Conservation (phyloP, 805 yeast species). For the Nakazawaea molendinolei region DNA sequence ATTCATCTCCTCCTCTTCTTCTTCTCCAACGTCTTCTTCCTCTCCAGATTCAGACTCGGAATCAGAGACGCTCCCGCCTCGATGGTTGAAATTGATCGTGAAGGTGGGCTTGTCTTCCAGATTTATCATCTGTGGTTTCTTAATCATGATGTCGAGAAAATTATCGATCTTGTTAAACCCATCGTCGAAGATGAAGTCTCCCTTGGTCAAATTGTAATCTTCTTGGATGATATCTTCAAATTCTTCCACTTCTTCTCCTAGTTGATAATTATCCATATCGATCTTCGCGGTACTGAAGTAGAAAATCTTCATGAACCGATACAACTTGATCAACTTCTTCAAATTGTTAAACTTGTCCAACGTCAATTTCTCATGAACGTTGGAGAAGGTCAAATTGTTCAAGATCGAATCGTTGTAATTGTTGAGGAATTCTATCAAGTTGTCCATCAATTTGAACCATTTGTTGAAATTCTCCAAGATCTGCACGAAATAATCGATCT, state of each 20-base stretch:
- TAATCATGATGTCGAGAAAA: constrained; percentile 8
- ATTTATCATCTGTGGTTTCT: constrained; percentile 4
- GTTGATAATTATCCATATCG: constrained; percentile 38
- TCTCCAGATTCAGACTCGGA: constrained; percentile 11
- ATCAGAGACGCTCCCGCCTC: constrained; percentile 15
- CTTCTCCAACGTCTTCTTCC: constrained; percentile 7
- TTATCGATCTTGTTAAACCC: constrained; percentile 14
- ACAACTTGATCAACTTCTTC: constrained; percentile 22
- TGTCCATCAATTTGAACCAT: constrained; percentile 23
- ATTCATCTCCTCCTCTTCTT: constrained; percentile 9
- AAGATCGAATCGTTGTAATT: constrained; percentile 16
- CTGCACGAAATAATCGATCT: constrained; percentile 30
- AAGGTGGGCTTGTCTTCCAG: constrained; percentile 4
- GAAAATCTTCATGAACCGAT: constrained; percentile 27
- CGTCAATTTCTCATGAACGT: constrained; percentile 15
- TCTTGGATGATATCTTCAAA: constrained; percentile 34
- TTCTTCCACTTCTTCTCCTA: constrained; percentile 27
- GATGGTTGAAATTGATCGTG: constrained; percentile 15
- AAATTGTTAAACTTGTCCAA: constrained; percentile 16
- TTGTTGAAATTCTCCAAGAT: constrained; percentile 33
- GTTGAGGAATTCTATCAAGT: constrained; percentile 21
- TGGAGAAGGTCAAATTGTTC: constrained; percentile 21
- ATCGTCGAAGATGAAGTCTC: constrained; percentile 20
- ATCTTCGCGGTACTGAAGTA: constrained; percentile 44
- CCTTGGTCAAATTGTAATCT: constrained; percentile 21